A percentile compares a stretch with the other conserved stretches of the same genome.
Conservation (phyloP, 768 basidiomycete genomes). For the Suillus brevipes region DNA sequence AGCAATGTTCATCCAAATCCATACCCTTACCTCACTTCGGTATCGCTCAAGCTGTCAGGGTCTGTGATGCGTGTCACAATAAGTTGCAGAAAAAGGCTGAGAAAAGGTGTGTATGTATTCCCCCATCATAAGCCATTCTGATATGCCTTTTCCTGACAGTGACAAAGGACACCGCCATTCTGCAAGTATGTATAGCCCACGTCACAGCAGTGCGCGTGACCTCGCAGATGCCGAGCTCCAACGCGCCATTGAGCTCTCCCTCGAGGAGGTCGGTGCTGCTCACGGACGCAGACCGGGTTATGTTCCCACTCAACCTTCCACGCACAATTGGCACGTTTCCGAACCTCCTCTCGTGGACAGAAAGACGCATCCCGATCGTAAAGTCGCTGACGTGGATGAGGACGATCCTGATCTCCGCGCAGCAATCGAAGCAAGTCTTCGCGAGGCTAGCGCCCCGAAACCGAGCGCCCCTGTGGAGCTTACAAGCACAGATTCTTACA, state of each 20-base stretch:
- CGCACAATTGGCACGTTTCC: constrained; percentile 57
- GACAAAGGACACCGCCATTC: constrained; percentile 57
- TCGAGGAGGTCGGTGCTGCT: constrained; percentile 69
- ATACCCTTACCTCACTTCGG: constrained; percentile 91
- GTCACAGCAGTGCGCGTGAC: constrained; percentile 59
- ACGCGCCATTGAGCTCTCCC: constrained; percentile 87
- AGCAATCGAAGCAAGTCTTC: constrained; percentile 92
- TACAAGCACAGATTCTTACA: constrained; percentile 51
- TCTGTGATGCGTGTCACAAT: constrained; percentile 87
- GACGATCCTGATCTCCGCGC: constrained; percentile 91
- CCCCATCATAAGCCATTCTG: neutral
- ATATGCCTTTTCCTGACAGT: constrained; percentile 17
- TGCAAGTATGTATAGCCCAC: constrained; percentile 51
- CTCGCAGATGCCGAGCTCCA: constrained; percentile 86
- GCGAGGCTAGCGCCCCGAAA: constrained; percentile 77
- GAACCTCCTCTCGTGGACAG: constrained; percentile 70
- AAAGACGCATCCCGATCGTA: constrained; percentile 40
- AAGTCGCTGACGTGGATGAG: constrained; percentile 56
- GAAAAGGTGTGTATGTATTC: constrained; percentile 43
- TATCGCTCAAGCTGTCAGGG: constrained; percentile 87
- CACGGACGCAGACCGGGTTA: constrained; percentile 62
- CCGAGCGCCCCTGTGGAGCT: constrained; percentile 74
- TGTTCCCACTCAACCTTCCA: constrained; percentile 58
- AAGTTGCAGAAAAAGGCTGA: constrained; percentile 72
- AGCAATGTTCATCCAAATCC: constrained; percentile 83